A percentile compares a stretch with the other conserved stretches of the same genome.
Conservation (phyloP, 495 filamentous ascomycete genomes). For the Parathielavia hyrcaniae region DNA sequence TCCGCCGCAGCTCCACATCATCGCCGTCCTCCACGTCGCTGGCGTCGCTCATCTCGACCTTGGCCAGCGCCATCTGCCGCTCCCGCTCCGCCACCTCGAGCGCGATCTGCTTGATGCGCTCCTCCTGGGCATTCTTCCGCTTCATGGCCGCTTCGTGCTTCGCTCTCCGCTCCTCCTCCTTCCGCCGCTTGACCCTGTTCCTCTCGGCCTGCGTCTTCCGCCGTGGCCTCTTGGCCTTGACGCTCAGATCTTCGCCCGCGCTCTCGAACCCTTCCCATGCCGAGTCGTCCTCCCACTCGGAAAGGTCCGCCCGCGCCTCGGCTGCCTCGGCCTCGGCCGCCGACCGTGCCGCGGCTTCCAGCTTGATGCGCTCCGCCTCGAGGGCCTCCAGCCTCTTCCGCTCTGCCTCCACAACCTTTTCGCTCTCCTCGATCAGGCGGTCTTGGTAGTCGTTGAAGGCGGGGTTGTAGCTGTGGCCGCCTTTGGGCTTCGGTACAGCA, state of each 20-base stretch:
- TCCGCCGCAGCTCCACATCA: conserved; percentile 63
- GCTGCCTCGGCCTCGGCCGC: conserved; percentile 56
- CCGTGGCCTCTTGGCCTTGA: conserved; percentile 64
- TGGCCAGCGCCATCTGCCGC: conserved; percentile 33
- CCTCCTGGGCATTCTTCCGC: conserved; percentile 59
- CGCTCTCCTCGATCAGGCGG: conserved; percentile 64
- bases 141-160: conserved; percentile 67
- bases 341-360: conserved; percentile 48
- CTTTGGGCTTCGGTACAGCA: conserved; percentile 69
- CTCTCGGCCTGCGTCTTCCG: conserved; percentile 80
- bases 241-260: conserved; percentile 53
- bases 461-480: conserved; percentile 87
- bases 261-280: conserved; percentile 82
- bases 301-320: conserved; percentile 60
- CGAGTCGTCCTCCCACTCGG: conserved; percentile 74
- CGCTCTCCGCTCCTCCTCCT: conserved; percentile 69
- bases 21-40: conserved; percentile 44
- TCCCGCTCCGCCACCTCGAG: conserved; percentile 55
- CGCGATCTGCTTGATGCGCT: conserved; percentile 55
- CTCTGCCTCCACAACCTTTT: conserved; percentile 73
- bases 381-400: conserved; percentile 64
- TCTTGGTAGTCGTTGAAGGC: conserved; percentile 74
- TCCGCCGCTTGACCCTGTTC: conserved; percentile 79
- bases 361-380: conserved; percentile 52
- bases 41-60: conserved; percentile 39